Evolutionary conservation across 192 early-diverging fungal species (phyloP), one percentile per base, ranked within the genome.

Genomic region (Diversispora epigaea): DNA sequence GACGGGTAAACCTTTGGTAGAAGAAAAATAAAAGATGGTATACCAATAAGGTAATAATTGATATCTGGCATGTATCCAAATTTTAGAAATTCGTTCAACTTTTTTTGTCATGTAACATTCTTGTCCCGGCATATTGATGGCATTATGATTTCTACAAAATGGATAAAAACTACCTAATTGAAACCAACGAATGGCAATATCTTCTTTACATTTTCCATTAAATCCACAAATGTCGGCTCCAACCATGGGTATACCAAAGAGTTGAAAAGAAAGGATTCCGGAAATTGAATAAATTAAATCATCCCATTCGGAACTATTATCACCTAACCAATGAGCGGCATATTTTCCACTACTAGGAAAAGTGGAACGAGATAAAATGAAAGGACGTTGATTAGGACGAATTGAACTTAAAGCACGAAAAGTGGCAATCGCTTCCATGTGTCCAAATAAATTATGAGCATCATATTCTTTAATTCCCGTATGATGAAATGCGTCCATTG

Each of bases 181-280:
- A 15, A 81, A 79, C 90, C 90, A 93, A 22, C 91, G 80, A 0
- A 86, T 84, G 52, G 88, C 89, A 21, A 93, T 81, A 60, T 90
- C 85, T 70, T 90, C 88, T 1, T 84, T 85, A 0, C 87, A 78
- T 39, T 87, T 80, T 4, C 80, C 79, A 19, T 80, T 82, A 78
- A 93, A 93, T 9, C 91, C 91, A 70, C 91, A 89, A 44, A 93
- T 87, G 76, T 93, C 91, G 14, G 91, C 76, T 17, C 91, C 91
- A 3, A 87, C 81, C 79, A 89, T 88, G 0, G 89, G 89, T 44
- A 93, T 88, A 45, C 89, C 90, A 76, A 91, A 91, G 12, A 92
- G 77, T 25, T 90, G 88, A 79, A 93, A 89, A 49, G 81, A 82
- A n/a, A 93, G 79, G 44, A 87, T 75, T 8, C 81, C 86, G 8